Evolutionary conservation across 2,329 filamentous ascomycete species (phyloP).

Genomic region (Claviceps maximensis): DNA sequence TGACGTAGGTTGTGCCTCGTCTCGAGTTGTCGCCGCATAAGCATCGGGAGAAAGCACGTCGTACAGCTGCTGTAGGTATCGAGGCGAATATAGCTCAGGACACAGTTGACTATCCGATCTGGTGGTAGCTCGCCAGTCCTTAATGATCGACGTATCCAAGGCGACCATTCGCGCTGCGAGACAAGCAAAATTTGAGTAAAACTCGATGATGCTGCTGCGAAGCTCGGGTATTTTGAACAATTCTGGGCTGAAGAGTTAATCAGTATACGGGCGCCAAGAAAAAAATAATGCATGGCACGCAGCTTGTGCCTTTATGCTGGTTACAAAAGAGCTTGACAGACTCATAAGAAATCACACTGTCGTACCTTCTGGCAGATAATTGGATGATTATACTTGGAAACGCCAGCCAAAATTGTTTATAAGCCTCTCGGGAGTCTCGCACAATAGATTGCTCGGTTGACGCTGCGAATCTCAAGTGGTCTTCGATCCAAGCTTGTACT

Average conservation of each 20-base stretch:
- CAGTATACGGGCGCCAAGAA: background rate
- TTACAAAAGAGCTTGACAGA: background rate
- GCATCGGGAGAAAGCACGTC: conserved; percentile 12
- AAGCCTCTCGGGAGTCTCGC: conserved; percentile 28
- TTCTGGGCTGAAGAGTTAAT: conserved; percentile 2
- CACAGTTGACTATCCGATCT: conserved; percentile 5
- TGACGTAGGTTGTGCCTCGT: conserved; percentile 6
- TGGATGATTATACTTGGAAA: conserved; percentile 36
- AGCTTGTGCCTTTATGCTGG: background rate
- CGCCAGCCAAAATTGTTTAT: conserved; percentile 37
- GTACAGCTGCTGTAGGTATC: conserved; percentile 33
- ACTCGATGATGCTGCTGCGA: conserved; percentile 16
- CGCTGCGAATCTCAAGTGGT: conserved; percentile 30
- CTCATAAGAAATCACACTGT: background rate
- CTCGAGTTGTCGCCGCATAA: conserved; percentile 5
- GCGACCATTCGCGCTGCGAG: conserved; percentile 39
- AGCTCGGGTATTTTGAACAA: conserved; percentile 13
- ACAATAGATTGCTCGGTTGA: conserved; percentile 21
- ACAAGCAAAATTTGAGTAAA: conserved; percentile 31
- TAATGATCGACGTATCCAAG: conserved; percentile 26
- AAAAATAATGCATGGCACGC: background rate
- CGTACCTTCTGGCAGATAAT: conserved; percentile 27
- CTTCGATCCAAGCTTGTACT: conserved; percentile 37
- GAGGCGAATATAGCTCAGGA: conserved; percentile 15
- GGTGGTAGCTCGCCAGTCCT: conserved; percentile 7